phyloP scores from a whole-genome alignment of 2,329 filamentous ascomycete species.

The Chaetomiaceae sp. region DNA sequence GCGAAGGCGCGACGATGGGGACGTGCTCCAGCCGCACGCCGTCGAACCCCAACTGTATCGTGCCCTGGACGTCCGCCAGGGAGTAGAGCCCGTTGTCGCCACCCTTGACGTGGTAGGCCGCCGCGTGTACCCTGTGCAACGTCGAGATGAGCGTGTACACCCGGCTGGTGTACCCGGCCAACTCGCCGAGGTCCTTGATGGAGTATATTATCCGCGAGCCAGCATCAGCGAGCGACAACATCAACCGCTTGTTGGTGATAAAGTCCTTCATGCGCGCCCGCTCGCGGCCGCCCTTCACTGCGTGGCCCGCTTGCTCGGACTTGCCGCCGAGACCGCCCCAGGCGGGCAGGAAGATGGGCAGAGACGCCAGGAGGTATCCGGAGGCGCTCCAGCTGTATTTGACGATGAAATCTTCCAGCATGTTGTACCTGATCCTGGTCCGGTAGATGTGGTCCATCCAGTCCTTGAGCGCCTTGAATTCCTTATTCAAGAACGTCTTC shows the following conservation, averaged over 20 bases:
- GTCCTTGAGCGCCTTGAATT: slow-evolving; percentile 85
- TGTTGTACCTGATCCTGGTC: slow-evolving; percentile 97
- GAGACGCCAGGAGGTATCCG: slow-evolving; percentile 86
- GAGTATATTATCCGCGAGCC: slow-evolving; percentile 99
- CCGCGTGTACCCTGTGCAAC: slow-evolving; percentile 85
- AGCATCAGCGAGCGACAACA: slow-evolving; percentile 94
- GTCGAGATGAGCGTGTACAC: slow-evolving; percentile 96
- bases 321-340: slow-evolving; percentile 82
- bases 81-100: slow-evolving; percentile 77
- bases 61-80: slow-evolving; percentile 86
- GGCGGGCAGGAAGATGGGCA: slow-evolving; percentile 89
- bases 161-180: slow-evolving; percentile 91
- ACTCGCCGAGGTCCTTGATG: slow-evolving; percentile 93
- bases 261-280: slow-evolving; percentile 94
- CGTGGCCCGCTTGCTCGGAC: slow-evolving; percentile 56
- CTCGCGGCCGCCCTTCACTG: slow-evolving; percentile 58
- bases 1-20: slow-evolving; percentile 79
- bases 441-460: slow-evolving; percentile 99
- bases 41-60: slow-evolving; percentile 90
- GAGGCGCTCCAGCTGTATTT: slow-evolving; percentile 99
- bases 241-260: slow-evolving; percentile 97
- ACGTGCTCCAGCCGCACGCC: slow-evolving; percentile 91
- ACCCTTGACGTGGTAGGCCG: slow-evolving; percentile 73
- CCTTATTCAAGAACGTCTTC: slow-evolving; percentile 83
- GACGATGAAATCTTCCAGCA: slow-evolving; percentile 94